Evolutionary conservation across 306 rosid species (phyloP).

Genomic region (Pyrus pyrifolia): DNA sequence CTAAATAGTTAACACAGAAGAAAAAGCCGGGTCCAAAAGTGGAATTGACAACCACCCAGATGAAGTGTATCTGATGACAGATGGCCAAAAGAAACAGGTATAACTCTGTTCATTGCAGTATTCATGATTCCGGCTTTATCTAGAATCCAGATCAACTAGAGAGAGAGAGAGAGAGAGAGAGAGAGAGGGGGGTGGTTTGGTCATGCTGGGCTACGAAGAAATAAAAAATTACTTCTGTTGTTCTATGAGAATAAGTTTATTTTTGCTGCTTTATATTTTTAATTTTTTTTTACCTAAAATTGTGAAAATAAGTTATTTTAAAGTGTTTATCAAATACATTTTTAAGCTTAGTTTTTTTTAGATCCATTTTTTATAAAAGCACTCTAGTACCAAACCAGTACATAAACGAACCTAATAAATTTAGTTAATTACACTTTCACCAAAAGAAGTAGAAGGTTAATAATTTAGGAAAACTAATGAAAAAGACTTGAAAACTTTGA

Average conservation of each 20-base stretch:
- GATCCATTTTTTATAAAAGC: too few relatives aligned
- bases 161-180: background rate
- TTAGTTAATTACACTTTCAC: background rate
- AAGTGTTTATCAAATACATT: too few relatives aligned
- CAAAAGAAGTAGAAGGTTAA: background rate
- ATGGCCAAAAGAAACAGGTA: background rate
- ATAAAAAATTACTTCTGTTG: too few relatives aligned
- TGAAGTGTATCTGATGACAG: background rate
- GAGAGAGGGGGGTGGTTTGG: background rate
- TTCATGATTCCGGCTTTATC: constrained; percentile 8
- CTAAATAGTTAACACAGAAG: background rate
- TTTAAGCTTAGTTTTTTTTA: rapidly evolving
- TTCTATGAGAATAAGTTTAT: too few relatives aligned
- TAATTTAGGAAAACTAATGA: too few relatives aligned
- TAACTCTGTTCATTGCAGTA: background rate
- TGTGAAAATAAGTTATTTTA: too few relatives aligned
- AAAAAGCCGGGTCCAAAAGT: background rate
- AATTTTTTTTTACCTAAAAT: rapidly evolving
- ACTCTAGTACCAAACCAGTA: too few relatives aligned
- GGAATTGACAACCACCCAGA: constrained; percentile 5
- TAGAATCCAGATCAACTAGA: constrained; percentile 12
- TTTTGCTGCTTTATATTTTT: too few relatives aligned
- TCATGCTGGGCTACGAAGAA: too few relatives aligned
- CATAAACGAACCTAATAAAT: background rate
- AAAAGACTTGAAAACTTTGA: too few relatives aligned